Base-by-base conservation (phyloP, 805 yeast genomes). In the Deakozyma indianensis region DNA sequence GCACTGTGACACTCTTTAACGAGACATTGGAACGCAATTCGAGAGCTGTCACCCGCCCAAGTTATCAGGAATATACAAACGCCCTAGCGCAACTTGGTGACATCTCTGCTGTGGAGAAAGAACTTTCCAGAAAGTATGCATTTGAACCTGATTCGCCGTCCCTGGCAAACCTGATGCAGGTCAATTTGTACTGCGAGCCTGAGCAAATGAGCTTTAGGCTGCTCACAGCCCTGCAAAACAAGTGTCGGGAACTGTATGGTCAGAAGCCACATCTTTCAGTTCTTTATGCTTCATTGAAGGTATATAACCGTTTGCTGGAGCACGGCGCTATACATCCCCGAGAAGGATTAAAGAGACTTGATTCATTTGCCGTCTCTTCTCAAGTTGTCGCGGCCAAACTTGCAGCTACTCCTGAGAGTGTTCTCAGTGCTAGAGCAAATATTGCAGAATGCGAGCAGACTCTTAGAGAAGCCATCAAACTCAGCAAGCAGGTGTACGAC, bases 281-380 rank as follows among this genome's bases (percentile, higher is more conserved):
- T n/a, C 38, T 32, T 4, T 9, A n/a, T 9, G 38, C 38, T 20
- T 32, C 18, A 14, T 20, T 32, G 11, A n/a, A 7, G 5, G 38
- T 32, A n/a, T 32, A 32, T 20, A 32, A 32, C 16, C 11, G 38
- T 7, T 9, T 32, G 18, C 5, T 32, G 18, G 38, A 32, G 38
- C 11, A 32, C 18, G 18, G 7, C 23, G 23, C 2, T 14, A 21
- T 35, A 11, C 48, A 45, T 35, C 48, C 48, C 5, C 44, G 48
- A 16, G 21, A 42, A 14, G 48, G 45, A 3, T 18, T 45, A 7
- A 35, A 21, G n/a, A 42, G 45, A 4, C 38, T 45, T 23, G 35
- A 45, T 23, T 43, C 35, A 14, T 42, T 45, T 42, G 48, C 48
- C 14, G 11, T 42, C 32, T 45, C 48, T 3, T 21, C 23, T 16